phyloP scores from a whole-genome alignment of 2,329 filamentous ascomycete species.

The Fusarium scirpi region DNA sequence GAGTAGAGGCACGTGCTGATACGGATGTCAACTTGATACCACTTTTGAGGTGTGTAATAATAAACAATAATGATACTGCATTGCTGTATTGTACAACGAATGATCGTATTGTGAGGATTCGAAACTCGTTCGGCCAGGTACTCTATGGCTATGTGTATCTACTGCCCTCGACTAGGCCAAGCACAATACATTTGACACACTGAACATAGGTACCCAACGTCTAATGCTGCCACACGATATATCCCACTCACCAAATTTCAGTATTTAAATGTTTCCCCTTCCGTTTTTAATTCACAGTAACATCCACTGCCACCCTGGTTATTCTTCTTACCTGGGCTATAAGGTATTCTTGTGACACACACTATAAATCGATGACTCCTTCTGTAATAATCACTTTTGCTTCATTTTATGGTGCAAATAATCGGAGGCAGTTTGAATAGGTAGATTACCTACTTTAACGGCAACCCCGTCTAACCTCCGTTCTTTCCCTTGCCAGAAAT shows the following conservation, averaged over 20 bases:
- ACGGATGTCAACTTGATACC: constrained; percentile 37
- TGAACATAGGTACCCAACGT: constrained; percentile 1
- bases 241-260: constrained; percentile 19
- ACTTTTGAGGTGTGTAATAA: constrained; percentile 13
- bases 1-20: constrained; percentile 39
- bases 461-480: constrained; percentile 42
- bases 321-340: background rate
- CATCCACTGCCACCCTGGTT: background rate
- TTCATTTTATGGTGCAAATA: background rate
- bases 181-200: background rate
- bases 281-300: background rate
- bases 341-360: background rate
- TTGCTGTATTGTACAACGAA: constrained; percentile 5
- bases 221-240: constrained; percentile 1
- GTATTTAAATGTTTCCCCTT: background rate
- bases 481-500: constrained; percentile 18
- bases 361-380: background rate
- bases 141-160: background rate
- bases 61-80: constrained; percentile 21
- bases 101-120: background rate
- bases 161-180: background rate
- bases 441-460: background rate
- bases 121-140: background rate
- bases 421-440: constrained; percentile 47
- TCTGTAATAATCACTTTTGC: background rate